Conservation (phyloP, 352 stramenopile genomes). For the Phytophthora constricta region DNA sequence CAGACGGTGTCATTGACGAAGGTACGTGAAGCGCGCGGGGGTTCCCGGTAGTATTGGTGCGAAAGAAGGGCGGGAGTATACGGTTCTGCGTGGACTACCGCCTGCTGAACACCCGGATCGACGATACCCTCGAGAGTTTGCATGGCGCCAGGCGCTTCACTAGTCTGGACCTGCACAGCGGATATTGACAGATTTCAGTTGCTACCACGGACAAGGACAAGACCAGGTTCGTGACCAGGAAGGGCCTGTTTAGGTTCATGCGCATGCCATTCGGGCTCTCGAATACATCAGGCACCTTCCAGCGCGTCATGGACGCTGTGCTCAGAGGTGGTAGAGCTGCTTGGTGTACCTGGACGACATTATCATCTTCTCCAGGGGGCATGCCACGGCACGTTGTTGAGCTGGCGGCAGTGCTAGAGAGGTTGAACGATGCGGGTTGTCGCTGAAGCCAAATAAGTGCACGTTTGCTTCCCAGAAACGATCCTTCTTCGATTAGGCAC, state of each 20-base stretch:
- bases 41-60: constrained; percentile 26
- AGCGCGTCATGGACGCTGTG: constrained; percentile 36
- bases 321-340: constrained; percentile 26
- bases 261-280: constrained; percentile 32
- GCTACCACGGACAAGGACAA: constrained; percentile 19
- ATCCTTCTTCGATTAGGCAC: too few species aligned
- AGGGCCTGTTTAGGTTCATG: constrained; percentile 23
- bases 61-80: constrained; percentile 32
- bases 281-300: constrained; percentile 33
- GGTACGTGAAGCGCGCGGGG: constrained; percentile 20
- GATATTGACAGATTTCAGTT: constrained; percentile 26
- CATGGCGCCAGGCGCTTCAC: too few species aligned
- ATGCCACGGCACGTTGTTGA: constrained; percentile 26
- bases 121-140: too few species aligned
- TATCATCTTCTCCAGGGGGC: constrained; percentile 27
- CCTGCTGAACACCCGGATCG: too few species aligned
- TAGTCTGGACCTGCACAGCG: constrained; percentile 20
- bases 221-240: constrained; percentile 22
- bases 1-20: constrained; percentile 25
- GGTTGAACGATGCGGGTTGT: constrained; percentile 5
- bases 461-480: constrained; percentile 11
- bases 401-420: constrained; percentile 19
- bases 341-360: constrained; percentile 42
- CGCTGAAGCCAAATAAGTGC: constrained; percentile 27
- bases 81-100: constrained; percentile 38